Percentiles rank a stretch among this genome's conserved stretches.
Evolutionary conservation across 306 rosid species (phyloP).

Genomic region (Carpinus fangiana): DNA sequence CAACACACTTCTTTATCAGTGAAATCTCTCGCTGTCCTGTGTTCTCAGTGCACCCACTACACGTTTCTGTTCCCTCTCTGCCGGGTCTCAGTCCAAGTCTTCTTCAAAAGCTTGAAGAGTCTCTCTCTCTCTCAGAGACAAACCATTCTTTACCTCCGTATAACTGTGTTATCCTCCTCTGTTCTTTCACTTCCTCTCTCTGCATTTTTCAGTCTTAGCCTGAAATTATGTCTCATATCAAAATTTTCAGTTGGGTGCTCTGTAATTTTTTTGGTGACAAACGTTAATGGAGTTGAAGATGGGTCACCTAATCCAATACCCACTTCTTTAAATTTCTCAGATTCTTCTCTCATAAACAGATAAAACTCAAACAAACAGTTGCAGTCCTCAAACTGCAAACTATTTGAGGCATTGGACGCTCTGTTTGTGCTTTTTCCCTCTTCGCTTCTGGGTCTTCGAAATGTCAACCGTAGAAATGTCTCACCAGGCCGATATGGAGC

Average conservation of each 20-base stretch:
- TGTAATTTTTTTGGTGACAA: slow-evolving; percentile 11
- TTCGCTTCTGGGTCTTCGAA: slow-evolving; percentile 36
- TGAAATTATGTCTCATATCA: slow-evolving; percentile 16
- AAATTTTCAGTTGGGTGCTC: background rate
- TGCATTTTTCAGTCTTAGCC: slow-evolving; percentile 21
- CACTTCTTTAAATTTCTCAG: slow-evolving; percentile 36
- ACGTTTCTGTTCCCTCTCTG: slow-evolving; percentile 55
- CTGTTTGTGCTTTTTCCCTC: background rate
- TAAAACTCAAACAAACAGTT: slow-evolving; percentile 12
- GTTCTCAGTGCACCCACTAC: slow-evolving; percentile 49
- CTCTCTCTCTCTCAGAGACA: slow-evolving; percentile 36
- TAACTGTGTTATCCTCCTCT: background rate
- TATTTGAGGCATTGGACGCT: slow-evolving; percentile 39
- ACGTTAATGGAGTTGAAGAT: slow-evolving; percentile 48
- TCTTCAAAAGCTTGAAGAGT: slow-evolving; percentile 30
- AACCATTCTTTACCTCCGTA: slow-evolving; percentile 24
- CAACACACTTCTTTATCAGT: slow-evolving; percentile 33
- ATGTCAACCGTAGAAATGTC: slow-evolving; percentile 55
- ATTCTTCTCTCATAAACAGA: slow-evolving; percentile 15
- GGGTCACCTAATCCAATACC: slow-evolving; percentile 57
- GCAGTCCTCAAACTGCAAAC: slow-evolving; percentile 32
- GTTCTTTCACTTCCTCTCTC: slow-evolving; percentile 23
- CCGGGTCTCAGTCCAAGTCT: slow-evolving; percentile 41
- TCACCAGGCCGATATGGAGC: slow-evolving; percentile 67
- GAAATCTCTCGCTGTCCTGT: slow-evolving; percentile 30